phyloP scores from a whole-genome alignment of 305 asterid genomes.

The Stenogyne calaminthoides region DNA sequence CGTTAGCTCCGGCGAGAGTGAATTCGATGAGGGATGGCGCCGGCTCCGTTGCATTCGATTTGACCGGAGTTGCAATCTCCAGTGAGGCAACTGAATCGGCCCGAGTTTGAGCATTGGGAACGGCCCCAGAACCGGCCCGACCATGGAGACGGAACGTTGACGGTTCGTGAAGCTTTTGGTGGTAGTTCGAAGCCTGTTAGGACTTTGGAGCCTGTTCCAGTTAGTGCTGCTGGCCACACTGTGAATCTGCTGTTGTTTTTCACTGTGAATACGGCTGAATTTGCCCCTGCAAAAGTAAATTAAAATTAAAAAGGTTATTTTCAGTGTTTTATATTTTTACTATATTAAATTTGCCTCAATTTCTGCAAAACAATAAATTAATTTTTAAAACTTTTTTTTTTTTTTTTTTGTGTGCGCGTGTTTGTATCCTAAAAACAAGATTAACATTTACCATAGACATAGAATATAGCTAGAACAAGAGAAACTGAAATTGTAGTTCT shows the following conservation, averaged over 20 bases:
- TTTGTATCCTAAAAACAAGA: background rate
- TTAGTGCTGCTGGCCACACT: too few relatives aligned
- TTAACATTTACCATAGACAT: conserved; percentile 14
- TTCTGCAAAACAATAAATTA: background rate
- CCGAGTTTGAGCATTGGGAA: conserved; percentile 30
- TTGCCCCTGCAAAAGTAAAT: too few relatives aligned
- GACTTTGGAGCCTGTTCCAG: too few relatives aligned
- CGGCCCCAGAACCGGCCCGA: conserved; percentile 64
- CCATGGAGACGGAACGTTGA: conserved; percentile 43
- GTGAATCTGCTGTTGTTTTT: too few relatives aligned
- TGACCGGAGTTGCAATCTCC: conserved; percentile 51
- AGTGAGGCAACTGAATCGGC: conserved; percentile 35
- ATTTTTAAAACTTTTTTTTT: too few relatives aligned
- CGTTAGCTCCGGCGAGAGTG: too few relatives aligned
- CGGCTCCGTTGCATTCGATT: conserved; percentile 44
- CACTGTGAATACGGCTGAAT: too few relatives aligned
- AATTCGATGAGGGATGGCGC: conserved; percentile 48
- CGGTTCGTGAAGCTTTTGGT: too few relatives aligned
- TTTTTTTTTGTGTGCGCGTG: too few relatives aligned
- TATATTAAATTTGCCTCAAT: background rate
- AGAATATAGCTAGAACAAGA: conserved; percentile 19
- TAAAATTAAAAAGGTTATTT: too few relatives aligned
- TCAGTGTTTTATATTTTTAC: too few relatives aligned
- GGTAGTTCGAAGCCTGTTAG: too few relatives aligned
- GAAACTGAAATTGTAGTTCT: background rate